phyloP scores from a whole-genome alignment of 768 basidiomycete genomes.

The Pleurotus giganteus region DNA sequence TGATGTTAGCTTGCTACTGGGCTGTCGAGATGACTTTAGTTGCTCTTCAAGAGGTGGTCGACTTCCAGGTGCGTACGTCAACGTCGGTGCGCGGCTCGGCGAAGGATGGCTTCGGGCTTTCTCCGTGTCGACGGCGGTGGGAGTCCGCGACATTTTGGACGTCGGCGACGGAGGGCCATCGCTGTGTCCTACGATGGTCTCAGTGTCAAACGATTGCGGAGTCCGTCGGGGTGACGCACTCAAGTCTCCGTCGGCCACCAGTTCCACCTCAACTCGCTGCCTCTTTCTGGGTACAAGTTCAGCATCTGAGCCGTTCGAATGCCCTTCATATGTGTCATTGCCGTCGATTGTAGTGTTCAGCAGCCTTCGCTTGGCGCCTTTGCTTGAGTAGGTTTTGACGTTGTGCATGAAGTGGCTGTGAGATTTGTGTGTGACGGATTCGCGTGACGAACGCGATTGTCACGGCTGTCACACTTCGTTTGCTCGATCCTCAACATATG shows the following conservation, averaged over 20 bases:
- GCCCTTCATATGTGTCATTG: background rate
- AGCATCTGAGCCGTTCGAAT: background rate
- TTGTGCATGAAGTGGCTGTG: conserved; percentile 19
- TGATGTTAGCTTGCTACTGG: background rate
- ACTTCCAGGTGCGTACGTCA: background rate
- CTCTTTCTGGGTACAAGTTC: conserved; percentile 7
- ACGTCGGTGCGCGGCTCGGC: background rate
- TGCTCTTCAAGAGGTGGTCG: background rate
- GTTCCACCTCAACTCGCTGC: conserved; percentile 2
- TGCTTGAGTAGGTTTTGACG: conserved; percentile 30
- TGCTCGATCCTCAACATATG: conserved; percentile 16
- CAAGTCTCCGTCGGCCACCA: background rate
- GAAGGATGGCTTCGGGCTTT: background rate
- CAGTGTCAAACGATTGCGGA: background rate
- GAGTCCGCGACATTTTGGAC: no score
- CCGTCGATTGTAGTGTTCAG: background rate
- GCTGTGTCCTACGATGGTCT: no score
- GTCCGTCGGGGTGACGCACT: background rate
- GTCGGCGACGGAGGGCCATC: no score
- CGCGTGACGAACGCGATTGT: conserved; percentile 33
- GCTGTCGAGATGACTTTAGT: background rate
- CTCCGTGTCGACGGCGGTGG: no score
- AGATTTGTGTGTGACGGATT: conserved; percentile 16
- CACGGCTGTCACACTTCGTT: conserved; percentile 17
- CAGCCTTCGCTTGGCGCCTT: conserved; percentile 9